Evolutionary conservation across 768 basidiomycete genomes (phyloP), one percentile per base, ranked within the genome.

Genomic region (Pulveroboletus sp.): DNA sequence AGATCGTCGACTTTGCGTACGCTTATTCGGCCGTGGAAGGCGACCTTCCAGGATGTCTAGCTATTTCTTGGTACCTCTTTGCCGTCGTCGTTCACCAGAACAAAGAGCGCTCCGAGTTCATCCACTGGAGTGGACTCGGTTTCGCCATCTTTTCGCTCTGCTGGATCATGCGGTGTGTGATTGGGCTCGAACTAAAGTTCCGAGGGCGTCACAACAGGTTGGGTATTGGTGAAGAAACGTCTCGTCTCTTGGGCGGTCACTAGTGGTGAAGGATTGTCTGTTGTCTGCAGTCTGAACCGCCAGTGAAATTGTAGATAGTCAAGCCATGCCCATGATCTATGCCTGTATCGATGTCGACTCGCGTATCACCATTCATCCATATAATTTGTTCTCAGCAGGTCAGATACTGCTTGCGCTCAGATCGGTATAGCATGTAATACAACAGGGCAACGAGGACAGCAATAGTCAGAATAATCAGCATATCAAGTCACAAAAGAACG

Each of bases 91-190:
- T 73, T 21, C 71, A 78, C 52, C 72, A 81, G 63, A 67, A 53
- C 38, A 63, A 67, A 43, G 68, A 66, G 32, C 67, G 62, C 39
- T 71, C 74, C 45, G 72, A 67, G 48, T 83, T 86, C 68, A 73
- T 87, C 47, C 82, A 84, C 65, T 87, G 82, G 82, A 76, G 75
- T 17, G 81, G 82, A 3, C 75, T 86, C 39, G 82, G 71, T 13
- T 80, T 80, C 62, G 77, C 82, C 65, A 73, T 84, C 63, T 62
- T 86, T 17, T 77, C 81, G n/a, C 67, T 82, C 51, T 73, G 85
- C 54, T 81, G 81, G 66, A 76, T 87, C 59, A 65, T 80, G 65
- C 81, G 83, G 63, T 76, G 79, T 39, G 64, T 76, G 28, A 72
- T 74, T 36, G 73, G 74, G 17, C 56, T 70, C 35, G 67, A 68